Conservation (phyloP, 177 flowering plant species). For the Vitis hybrid region DNA sequence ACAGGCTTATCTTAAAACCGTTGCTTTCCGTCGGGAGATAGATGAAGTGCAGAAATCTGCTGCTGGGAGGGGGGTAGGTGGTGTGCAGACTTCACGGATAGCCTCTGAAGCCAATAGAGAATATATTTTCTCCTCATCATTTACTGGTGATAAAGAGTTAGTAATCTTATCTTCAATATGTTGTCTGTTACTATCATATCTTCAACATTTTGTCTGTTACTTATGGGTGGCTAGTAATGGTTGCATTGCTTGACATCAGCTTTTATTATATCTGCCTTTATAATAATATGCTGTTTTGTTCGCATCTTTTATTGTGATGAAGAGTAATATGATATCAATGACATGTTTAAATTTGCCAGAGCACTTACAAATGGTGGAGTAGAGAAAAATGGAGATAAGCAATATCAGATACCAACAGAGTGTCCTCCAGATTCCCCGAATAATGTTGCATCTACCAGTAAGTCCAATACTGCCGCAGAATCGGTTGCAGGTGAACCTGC, state of each 20-base stretch:
- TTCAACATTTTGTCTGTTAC: neutral
- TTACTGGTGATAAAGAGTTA: slow-evolving; percentile 84
- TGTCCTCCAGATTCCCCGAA: slow-evolving; percentile 21
- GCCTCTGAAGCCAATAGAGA: slow-evolving; percentile 96
- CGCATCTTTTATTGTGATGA: neutral
- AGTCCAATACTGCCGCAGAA: slow-evolving; percentile 27
- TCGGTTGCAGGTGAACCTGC: slow-evolving; percentile 29
- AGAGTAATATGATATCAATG: slow-evolving; percentile 5
- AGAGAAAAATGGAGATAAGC: slow-evolving; percentile 30
- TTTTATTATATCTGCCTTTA: neutral
- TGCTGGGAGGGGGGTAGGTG: slow-evolving; percentile 82
- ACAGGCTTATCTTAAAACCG: slow-evolving; percentile 90
- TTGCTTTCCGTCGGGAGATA: slow-evolving; percentile 96
- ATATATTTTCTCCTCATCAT: slow-evolving; percentile 87
- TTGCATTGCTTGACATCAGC: too few species aligned
- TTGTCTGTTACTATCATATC: neutral
- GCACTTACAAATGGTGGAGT: slow-evolving; percentile 53
- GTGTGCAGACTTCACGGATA: slow-evolving; percentile 80
- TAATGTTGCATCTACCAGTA: slow-evolving; percentile 21
- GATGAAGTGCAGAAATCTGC: slow-evolving; percentile 93
- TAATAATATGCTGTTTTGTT: neutral
- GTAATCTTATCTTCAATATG: slow-evolving; percentile 15
- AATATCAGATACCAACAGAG: slow-evolving; percentile 18
- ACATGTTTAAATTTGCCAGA: slow-evolving; percentile 36
- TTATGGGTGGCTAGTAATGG: neutral